Percentiles rank a stretch among this genome's conserved stretches.
These are phyloP conservation scores for Tylopilus vinaceipallidus DNA, from an alignment of 768 basidiomycete genomes.

Conservation along the genomic window DNA sequence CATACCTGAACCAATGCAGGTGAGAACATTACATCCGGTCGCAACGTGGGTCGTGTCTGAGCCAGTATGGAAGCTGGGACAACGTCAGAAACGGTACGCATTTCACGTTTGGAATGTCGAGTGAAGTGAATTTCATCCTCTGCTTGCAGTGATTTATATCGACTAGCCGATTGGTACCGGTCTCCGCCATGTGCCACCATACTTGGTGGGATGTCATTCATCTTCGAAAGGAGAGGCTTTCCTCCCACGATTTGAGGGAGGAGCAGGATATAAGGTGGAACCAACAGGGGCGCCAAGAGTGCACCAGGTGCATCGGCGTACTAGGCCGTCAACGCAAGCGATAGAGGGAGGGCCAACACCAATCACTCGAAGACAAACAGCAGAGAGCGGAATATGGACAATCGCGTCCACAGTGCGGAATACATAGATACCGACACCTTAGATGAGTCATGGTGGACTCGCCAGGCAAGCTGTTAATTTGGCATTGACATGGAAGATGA, in stretches of 20 bases:
- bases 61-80: slow-evolving; percentile 53
- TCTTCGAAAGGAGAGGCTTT: slow-evolving; percentile 52
- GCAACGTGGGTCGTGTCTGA: neutral
- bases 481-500: slow-evolving; percentile 63
- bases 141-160: slow-evolving; percentile 57
- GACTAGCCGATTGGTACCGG: slow-evolving; percentile 51
- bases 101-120: slow-evolving; percentile 32
- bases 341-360: slow-evolving; percentile 71
- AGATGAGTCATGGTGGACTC: slow-evolving; percentile 26
- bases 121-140: neutral
- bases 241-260: slow-evolving; percentile 42
- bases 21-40: slow-evolving; percentile 16
- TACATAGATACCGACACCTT: slow-evolving; percentile 76
- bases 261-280: slow-evolving; percentile 45
- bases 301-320: slow-evolving; percentile 54
- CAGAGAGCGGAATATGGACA: slow-evolving; percentile 37
- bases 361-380: slow-evolving; percentile 53
- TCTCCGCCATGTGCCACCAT: neutral
- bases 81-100: slow-evolving; percentile 59
- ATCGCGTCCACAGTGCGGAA: slow-evolving; percentile 54
- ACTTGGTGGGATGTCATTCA: neutral
- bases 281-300: slow-evolving; percentile 49
- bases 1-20: slow-evolving; percentile 61
- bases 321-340: slow-evolving; percentile 79
- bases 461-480: slow-evolving; percentile 67